phyloP scores from a whole-genome alignment of 345 rosid genomes.

The Carallia brachiata region DNA sequence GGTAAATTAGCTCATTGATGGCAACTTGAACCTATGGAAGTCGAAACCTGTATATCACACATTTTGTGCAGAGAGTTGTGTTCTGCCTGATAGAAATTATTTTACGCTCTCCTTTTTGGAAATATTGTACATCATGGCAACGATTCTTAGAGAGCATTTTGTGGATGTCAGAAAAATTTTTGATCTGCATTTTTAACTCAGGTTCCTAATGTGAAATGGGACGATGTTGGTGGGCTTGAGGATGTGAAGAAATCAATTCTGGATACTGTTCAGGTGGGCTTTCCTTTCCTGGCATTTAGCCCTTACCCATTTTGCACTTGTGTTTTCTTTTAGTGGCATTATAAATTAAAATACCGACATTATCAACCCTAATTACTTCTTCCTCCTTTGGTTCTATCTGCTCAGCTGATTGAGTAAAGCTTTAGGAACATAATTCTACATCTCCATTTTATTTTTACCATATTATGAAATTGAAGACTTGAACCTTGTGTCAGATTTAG shows the following conservation, averaged over 20 bases:
- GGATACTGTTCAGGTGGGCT: constrained; percentile 83
- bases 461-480: background rate
- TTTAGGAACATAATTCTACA: background rate
- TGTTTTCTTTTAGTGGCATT: background rate
- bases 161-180: constrained; percentile 4
- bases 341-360: background rate
- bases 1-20: constrained; percentile 40
- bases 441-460: background rate
- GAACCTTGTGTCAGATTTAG: background rate
- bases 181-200: constrained; percentile 23
- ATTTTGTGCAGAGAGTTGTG: constrained; percentile 1
- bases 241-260: constrained; percentile 89
- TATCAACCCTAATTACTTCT: background rate
- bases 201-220: constrained; percentile 98
- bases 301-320: background rate
- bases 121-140: background rate
- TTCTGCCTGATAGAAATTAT: background rate
- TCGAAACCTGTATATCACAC: background rate
- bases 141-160: constrained; percentile 9
- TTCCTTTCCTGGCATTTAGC: constrained; percentile 13
- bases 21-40: constrained; percentile 5
- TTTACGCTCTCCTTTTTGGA: background rate
- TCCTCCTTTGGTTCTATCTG: background rate
- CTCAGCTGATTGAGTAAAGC: background rate
- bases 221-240: constrained; percentile 97